Conservation (phyloP, 176 grass and related monocot genomes). For the Urochloa ruziziensis region DNA sequence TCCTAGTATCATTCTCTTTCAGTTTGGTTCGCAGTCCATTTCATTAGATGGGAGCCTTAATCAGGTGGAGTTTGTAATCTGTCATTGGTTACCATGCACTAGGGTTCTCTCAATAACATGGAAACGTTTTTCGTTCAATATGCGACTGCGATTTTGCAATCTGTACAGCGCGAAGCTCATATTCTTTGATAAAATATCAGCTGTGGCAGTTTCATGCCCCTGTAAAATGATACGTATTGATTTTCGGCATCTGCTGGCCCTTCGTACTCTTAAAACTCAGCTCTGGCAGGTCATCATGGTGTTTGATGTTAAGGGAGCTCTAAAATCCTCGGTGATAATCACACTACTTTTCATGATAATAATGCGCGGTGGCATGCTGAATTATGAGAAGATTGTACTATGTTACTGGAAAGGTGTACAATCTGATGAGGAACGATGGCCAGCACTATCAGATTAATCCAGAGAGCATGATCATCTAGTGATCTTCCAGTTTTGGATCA, state of each 20-base stretch:
- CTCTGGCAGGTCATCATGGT: too few relatives aligned
- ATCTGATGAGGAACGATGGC: too few relatives aligned
- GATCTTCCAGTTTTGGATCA: not conserved
- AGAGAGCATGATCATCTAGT: not conserved
- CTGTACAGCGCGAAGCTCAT: not conserved
- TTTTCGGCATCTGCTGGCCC: not conserved
- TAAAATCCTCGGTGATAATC: too few relatives aligned
- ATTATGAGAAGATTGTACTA: too few relatives aligned
- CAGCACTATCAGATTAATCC: not conserved
- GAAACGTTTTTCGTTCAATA: conserved; percentile 14
- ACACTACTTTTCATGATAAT: too few relatives aligned
- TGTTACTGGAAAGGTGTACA: too few relatives aligned
- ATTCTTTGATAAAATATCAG: not conserved
- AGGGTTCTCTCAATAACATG: conserved; percentile 33
- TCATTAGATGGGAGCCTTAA: conserved; percentile 19
- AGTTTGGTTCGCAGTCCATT: conserved; percentile 22
- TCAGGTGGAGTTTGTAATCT: conserved; percentile 19
- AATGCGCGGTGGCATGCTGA: too few relatives aligned
- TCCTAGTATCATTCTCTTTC: conserved; percentile 7
- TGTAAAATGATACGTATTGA: not conserved
- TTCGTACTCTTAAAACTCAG: not conserved
- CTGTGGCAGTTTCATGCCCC: not conserved
- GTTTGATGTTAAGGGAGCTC: too few relatives aligned
- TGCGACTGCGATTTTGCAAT: not conserved
- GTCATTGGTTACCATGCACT: not conserved